A percentile compares a stretch with the other conserved stretches of the same genome.
phyloP scores from a whole-genome alignment of 257 asterid species.

The Petrea volubilis region DNA sequence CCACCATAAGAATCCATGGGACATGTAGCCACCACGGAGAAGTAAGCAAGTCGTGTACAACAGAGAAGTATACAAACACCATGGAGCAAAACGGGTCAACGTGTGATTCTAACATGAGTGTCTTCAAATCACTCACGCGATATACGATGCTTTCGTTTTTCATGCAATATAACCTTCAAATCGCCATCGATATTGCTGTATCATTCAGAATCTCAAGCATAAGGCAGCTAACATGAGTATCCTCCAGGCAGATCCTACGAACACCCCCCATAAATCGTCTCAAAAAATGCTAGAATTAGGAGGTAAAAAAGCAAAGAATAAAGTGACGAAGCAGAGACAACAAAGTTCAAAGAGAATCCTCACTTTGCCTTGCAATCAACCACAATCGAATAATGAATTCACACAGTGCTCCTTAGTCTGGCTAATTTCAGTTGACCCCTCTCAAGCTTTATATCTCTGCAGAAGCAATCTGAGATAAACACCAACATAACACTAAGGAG shows the following conservation, averaged over 20 bases:
- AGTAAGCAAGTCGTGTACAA: no score
- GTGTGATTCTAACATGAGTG: no score
- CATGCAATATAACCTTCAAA: background rate
- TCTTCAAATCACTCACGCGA: no score
- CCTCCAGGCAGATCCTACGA: background rate
- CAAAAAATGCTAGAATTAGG: background rate
- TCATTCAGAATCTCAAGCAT: background rate
- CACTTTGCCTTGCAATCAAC: background rate
- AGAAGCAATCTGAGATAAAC: constrained; percentile 54
- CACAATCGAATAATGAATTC: background rate
- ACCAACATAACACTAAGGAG: background rate
- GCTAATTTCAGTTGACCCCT: constrained; percentile 37
- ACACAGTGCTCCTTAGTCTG: constrained; percentile 32
- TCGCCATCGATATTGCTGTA: background rate
- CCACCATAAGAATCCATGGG: no score
- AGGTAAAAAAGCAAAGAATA: background rate
- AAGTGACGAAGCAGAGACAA: background rate
- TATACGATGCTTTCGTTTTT: background rate
- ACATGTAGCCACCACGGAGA: no score
- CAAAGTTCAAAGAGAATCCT: background rate
- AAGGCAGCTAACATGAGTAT: background rate
- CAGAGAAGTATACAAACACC: no score
- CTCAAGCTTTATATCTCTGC: constrained; percentile 52
- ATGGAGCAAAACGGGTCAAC: no score
- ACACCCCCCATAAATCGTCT: background rate